Percentiles rank a stretch among this genome's conserved stretches.
These are phyloP conservation scores for Geotrichum siamense DNA, from an alignment of 1,139 yeast species.

Conservation along the genomic window DNA sequence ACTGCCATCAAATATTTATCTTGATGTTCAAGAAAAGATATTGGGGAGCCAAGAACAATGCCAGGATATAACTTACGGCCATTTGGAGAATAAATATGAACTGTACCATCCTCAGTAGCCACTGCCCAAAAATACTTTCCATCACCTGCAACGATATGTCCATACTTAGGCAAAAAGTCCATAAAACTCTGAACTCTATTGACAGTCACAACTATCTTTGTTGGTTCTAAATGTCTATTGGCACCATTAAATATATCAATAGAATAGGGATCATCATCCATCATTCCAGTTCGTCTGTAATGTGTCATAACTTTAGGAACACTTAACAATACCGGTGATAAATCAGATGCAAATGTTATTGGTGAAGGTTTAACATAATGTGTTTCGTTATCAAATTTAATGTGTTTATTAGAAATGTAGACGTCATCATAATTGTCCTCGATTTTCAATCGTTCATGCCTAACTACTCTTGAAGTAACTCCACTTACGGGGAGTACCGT, in stretches of 20 bases:
- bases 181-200: slow-evolving; percentile 42
- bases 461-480: slow-evolving; percentile 39
- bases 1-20: slow-evolving; percentile 57
- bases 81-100: slow-evolving; percentile 48
- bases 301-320: slow-evolving; percentile 66
- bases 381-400: slow-evolving; percentile 32
- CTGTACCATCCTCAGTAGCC: slow-evolving; percentile 61
- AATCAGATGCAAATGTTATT: slow-evolving; percentile 70
- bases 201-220: slow-evolving; percentile 40
- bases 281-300: slow-evolving; percentile 29
- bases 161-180: slow-evolving; percentile 45
- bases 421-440: slow-evolving; percentile 4
- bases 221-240: slow-evolving; percentile 41
- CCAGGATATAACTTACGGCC: slow-evolving; percentile 46
- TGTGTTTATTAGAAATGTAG: background rate
- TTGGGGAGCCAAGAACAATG: slow-evolving; percentile 51
- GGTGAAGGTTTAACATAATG: slow-evolving; percentile 72
- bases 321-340: slow-evolving; percentile 72
- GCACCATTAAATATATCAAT: slow-evolving; percentile 46
- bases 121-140: slow-evolving; percentile 66
- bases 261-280: slow-evolving; percentile 22
- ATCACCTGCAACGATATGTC: slow-evolving; percentile 59
- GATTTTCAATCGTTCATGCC: slow-evolving; percentile 38
- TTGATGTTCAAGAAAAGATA: slow-evolving; percentile 48
- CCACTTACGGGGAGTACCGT: slow-evolving; percentile 39